phyloP scores from a whole-genome alignment of 805 yeast genomes.

The Candida arabinofermentans region DNA sequence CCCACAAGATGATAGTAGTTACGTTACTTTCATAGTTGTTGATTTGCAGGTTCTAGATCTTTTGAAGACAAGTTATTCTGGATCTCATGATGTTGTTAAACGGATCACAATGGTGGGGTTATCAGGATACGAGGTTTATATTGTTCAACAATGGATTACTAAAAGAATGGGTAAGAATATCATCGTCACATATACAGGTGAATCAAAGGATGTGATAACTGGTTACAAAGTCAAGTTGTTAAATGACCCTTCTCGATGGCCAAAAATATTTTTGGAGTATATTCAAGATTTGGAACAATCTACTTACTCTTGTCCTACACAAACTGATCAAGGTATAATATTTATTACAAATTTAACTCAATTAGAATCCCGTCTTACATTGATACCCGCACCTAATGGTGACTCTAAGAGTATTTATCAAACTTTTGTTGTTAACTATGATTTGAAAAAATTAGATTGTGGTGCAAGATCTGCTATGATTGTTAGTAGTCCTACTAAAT shows the following conservation, averaged over 20 bases:
- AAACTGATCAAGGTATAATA: conserved; percentile 54
- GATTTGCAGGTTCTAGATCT: conserved; percentile 52
- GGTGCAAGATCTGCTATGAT: conserved; percentile 81
- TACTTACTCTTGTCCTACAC: conserved; percentile 61
- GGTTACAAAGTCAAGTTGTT: conserved; percentile 54
- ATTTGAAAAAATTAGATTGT: conserved; percentile 73
- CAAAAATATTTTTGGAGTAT: conserved; percentile 51
- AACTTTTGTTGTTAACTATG: conserved; percentile 66
- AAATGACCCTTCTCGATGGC: conserved; percentile 46
- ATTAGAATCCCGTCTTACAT: conserved; percentile 60
- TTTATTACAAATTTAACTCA: conserved; percentile 82
- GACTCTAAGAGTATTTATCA: conserved; percentile 41
- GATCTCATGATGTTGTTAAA: conserved; percentile 34
- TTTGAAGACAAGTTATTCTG: conserved; percentile 36
- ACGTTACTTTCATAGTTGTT: conserved; percentile 35
- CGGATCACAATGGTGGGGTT: conserved; percentile 44
- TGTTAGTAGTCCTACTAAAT: conserved; percentile 66
- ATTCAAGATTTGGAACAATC: conserved; percentile 62
- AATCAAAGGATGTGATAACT: conserved; percentile 54
- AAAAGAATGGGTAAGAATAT: conserved; percentile 63
- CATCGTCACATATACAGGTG: conserved; percentile 85
- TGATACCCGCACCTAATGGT: conserved; percentile 68
- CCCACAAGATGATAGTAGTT: conserved; percentile 3
- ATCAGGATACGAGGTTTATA: conserved; percentile 80
- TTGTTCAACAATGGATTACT: conserved; percentile 93